Evolutionary conservation across 495 filamentous ascomycete genomes (phyloP).

Genomic region (Trichoderma virens): DNA sequence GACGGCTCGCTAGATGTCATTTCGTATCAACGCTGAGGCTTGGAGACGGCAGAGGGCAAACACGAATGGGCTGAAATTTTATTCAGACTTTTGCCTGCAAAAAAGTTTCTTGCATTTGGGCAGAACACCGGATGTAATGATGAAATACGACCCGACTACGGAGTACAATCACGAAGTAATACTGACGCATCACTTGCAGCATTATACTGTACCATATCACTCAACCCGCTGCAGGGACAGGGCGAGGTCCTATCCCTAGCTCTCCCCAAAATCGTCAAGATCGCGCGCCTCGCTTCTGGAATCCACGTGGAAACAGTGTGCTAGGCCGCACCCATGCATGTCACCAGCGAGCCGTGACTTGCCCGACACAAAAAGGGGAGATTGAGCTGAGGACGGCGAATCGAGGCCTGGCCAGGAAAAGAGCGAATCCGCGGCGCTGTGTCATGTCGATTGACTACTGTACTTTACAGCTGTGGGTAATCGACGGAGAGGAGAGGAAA

Average conservation of each 20-base stretch:
- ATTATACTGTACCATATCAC: no score
- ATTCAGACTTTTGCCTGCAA: no score
- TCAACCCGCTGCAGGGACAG: background rate
- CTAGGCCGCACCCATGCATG: background rate
- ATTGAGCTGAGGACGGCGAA: background rate
- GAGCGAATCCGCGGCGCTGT: background rate
- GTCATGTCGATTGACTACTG: background rate
- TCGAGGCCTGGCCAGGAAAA: background rate
- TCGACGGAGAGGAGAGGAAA: background rate
- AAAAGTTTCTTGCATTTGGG: no score
- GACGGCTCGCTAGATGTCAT: background rate
- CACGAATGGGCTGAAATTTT: background rate
- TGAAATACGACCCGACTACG: no score
- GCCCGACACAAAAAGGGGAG: background rate
- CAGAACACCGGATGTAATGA: no score
- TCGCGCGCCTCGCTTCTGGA: constrained; percentile 5
- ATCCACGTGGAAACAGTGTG: constrained; percentile 1
- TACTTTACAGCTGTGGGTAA: no score
- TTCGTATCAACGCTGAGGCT: background rate
- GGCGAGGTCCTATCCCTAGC: background rate
- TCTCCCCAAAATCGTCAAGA: background rate
- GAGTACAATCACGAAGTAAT: no score
- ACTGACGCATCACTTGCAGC: no score
- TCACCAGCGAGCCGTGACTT: background rate
- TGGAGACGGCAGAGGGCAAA: no score